Percentiles rank a stretch among this genome's conserved stretches.
Evolutionary conservation across 2,329 filamentous ascomycete genomes (phyloP).

Genomic region (Claviceps monticola): DNA sequence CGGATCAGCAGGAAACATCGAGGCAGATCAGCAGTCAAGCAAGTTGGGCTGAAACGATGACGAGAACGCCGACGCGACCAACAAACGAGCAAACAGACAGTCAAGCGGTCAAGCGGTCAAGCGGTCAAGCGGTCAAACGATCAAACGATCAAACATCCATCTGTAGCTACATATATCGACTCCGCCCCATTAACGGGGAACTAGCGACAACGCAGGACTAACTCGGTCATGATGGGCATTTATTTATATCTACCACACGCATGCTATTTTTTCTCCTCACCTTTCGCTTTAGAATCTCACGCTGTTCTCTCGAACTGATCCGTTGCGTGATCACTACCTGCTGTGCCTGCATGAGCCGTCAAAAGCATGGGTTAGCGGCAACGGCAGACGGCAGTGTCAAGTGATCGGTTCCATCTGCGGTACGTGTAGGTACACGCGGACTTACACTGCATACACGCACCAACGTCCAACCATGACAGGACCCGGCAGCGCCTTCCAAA

Average conservation of each 20-base stretch:
- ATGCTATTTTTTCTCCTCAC: too few relatives aligned
- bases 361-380: background rate
- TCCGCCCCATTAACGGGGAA: background rate
- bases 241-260: too few relatives aligned
- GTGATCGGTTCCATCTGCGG: too few relatives aligned
- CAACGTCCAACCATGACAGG: too few relatives aligned
- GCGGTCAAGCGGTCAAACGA: too few relatives aligned
- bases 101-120: too few relatives aligned
- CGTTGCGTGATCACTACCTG: background rate
- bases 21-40: background rate
- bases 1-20: too few relatives aligned
- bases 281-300: too few relatives aligned
- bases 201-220: background rate
- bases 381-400: background rate
- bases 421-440: too few relatives aligned
- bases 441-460: background rate
- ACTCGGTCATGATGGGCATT: too few relatives aligned
- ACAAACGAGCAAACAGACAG: background rate
- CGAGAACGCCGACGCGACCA: background rate
- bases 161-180: too few relatives aligned
- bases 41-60: background rate
- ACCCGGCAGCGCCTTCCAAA: background rate
- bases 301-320: background rate
- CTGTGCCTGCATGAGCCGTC: slow-evolving; percentile 3
- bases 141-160: too few relatives aligned